These are phyloP conservation scores for Pseudogymnoascus sp. DNA, from an alignment of 2,329 filamentous ascomycete genomes.

Conservation along the genomic window DNA sequence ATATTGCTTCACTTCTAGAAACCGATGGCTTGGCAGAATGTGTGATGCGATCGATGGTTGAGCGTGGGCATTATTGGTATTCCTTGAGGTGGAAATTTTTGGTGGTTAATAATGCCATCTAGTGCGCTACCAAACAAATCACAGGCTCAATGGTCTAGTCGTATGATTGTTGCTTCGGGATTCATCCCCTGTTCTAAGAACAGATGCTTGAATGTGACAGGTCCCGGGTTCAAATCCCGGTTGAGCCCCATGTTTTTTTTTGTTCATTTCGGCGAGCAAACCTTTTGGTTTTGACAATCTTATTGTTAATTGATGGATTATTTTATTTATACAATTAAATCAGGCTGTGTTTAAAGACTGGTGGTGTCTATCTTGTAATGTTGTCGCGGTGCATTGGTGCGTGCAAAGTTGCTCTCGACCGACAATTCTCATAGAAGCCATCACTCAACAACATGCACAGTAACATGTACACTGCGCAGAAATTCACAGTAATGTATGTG, in stretches of 20 bases:
- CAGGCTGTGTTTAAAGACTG: background rate
- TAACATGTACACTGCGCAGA: background rate
- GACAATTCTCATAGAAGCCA: background rate
- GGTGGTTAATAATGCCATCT: background rate
- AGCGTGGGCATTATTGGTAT: too few species aligned
- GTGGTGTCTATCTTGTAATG: background rate
- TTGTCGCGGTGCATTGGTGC: background rate
- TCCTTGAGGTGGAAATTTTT: too few species aligned
- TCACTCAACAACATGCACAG: too few species aligned
- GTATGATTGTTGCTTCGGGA: constrained; percentile 36
- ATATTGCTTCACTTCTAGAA: background rate
- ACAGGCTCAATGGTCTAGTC: constrained; percentile 32
- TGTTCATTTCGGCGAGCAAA: background rate
- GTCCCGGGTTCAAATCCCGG: constrained; percentile 34
- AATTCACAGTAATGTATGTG: too few species aligned
- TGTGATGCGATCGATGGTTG: background rate
- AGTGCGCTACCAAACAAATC: background rate
- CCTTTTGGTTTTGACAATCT: background rate
- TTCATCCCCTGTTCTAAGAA: constrained; percentile 22
- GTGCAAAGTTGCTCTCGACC: background rate
- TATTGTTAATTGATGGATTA: background rate
- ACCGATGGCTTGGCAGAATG: background rate
- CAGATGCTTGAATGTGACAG: constrained; percentile 28
- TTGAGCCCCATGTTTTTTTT: constrained; percentile 22
- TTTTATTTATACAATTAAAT: background rate